Evolutionary conservation across 805 yeast species (phyloP).

Genomic region (Saccharomycopsis sp.): DNA sequence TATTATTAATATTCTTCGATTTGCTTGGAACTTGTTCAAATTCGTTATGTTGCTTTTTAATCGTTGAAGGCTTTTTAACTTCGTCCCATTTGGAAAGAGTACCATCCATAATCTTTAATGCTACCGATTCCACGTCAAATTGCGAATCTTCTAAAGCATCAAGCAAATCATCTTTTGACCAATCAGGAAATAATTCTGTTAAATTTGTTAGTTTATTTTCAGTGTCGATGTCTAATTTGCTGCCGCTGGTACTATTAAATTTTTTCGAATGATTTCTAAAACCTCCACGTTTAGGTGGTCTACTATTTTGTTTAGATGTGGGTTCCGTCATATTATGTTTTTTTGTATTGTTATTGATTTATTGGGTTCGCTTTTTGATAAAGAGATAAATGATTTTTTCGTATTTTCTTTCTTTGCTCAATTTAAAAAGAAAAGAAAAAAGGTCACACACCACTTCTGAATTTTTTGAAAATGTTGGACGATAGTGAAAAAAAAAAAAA

Average conservation of each 20-base stretch:
- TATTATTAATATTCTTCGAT: constrained; percentile 17
- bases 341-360: too few relatives aligned
- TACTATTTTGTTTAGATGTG: background rate
- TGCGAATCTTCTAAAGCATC: constrained; percentile 67
- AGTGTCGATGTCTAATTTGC: constrained; percentile 28
- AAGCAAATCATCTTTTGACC: constrained; percentile 80
- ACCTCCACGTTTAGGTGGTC: constrained; percentile 23
- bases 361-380: too few relatives aligned
- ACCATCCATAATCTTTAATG: constrained; percentile 84
- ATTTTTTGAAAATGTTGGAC: too few relatives aligned
- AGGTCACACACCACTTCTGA: too few relatives aligned
- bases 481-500: too few relatives aligned
- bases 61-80: constrained; percentile 61
- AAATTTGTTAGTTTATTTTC: constrained; percentile 46
- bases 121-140: constrained; percentile 69
- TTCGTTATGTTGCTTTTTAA: constrained; percentile 39
- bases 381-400: too few relatives aligned
- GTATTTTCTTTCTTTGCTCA: too few relatives aligned
- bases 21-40: constrained; percentile 8
- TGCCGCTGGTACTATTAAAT: constrained; percentile 27
- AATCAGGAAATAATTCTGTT: constrained; percentile 86
- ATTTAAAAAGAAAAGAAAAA: too few relatives aligned
- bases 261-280: constrained; percentile 43
- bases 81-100: constrained; percentile 92
- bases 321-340: background rate